A percentile compares a stretch with the other conserved stretches of the same genome.
phyloP scores from a whole-genome alignment of 192 early-diverging fungal species.

The Podila epicladia region DNA sequence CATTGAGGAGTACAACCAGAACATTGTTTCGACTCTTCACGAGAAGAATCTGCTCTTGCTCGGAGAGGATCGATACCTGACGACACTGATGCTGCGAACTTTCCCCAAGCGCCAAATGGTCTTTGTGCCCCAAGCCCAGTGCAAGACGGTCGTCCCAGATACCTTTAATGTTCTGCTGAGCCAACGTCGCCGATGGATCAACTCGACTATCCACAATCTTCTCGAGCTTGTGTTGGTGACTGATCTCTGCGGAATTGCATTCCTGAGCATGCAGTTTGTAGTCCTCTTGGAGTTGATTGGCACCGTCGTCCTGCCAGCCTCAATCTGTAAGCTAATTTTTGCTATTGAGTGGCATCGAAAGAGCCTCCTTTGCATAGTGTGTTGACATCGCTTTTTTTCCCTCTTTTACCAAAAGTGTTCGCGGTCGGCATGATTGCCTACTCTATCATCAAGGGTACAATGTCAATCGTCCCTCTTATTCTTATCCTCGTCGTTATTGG shows the following conservation, averaged over 20 bases:
- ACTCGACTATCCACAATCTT: conserved; percentile 93
- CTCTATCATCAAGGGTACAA: conserved; percentile 40
- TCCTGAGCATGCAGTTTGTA: conserved; percentile 89
- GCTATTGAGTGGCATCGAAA: background rate
- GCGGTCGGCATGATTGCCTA: conserved; percentile 64
- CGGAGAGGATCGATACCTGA: conserved; percentile 90
- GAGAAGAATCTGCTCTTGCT: conserved; percentile 87
- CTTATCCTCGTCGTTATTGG: conserved; percentile 70
- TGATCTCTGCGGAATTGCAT: conserved; percentile 91
- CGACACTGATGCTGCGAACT: conserved; percentile 87
- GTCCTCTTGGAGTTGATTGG: conserved; percentile 80
- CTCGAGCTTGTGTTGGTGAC: conserved; percentile 87
- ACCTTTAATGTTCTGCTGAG: conserved; percentile 84
- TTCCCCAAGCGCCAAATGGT: conserved; percentile 90
- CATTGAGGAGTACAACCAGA: conserved; percentile 82
- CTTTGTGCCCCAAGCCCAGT: conserved; percentile 85
- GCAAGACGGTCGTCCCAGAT: conserved; percentile 89
- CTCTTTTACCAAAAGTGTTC: conserved; percentile 42
- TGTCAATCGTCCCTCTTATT: conserved; percentile 70
- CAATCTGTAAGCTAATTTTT: conserved; percentile 52
- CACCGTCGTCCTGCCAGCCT: conserved; percentile 77
- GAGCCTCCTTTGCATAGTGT: background rate
- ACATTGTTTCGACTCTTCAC: conserved; percentile 81
- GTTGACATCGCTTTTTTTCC: background rate
- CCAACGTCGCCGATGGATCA: conserved; percentile 95